Evolutionary conservation across 1,284 basidiomycete genomes (phyloP).

Genomic region (Vanrija sp.): DNA sequence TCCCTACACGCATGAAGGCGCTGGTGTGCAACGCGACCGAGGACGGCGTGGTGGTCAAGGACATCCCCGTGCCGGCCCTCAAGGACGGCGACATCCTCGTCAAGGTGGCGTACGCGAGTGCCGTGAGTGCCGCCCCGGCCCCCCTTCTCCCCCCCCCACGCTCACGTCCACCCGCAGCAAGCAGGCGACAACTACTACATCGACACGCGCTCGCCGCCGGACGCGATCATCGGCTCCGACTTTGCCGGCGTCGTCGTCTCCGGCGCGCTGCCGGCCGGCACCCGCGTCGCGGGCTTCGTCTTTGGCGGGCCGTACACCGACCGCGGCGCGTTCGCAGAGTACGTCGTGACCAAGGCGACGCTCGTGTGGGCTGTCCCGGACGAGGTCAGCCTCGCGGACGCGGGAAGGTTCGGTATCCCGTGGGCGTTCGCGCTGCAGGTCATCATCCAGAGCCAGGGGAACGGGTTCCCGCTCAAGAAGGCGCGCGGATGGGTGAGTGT

Average conservation of each 20-base stretch:
- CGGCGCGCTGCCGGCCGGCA: slow-evolving; percentile 37
- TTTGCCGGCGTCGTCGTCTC: slow-evolving; percentile 51
- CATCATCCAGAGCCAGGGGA: slow-evolving; percentile 10
- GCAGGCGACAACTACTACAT: slow-evolving; percentile 42
- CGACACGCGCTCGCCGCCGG: slow-evolving; percentile 1
- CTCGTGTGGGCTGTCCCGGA: slow-evolving; percentile 27
- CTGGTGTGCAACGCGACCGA: slow-evolving; percentile 20
- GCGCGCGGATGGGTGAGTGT: slow-evolving; percentile 22
- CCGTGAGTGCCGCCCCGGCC: slow-evolving; percentile 12
- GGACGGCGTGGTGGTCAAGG: slow-evolving; percentile 20
- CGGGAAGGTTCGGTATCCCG: slow-evolving; percentile 50
- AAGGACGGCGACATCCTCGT: slow-evolving; percentile 42
- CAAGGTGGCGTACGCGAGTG: slow-evolving; percentile 36
- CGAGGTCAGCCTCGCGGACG: slow-evolving; percentile 41
- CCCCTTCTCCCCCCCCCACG: too few relatives aligned
- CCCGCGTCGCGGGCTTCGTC: slow-evolving; percentile 53
- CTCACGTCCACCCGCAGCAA: slow-evolving; percentile 23
- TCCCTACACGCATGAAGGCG: slow-evolving; percentile 29
- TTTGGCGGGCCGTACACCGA: slow-evolving; percentile 49
- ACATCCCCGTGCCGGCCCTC: slow-evolving; percentile 32
- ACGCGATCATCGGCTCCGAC: slow-evolving; percentile 30
- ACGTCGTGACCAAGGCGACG: slow-evolving; percentile 37
- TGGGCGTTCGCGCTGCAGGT: slow-evolving; percentile 24
- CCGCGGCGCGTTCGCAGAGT: slow-evolving; percentile 50
- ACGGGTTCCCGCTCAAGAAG: slow-evolving; percentile 13